Conservation (phyloP, 768 basidiomycete species). For the Suillus hirtellus region DNA sequence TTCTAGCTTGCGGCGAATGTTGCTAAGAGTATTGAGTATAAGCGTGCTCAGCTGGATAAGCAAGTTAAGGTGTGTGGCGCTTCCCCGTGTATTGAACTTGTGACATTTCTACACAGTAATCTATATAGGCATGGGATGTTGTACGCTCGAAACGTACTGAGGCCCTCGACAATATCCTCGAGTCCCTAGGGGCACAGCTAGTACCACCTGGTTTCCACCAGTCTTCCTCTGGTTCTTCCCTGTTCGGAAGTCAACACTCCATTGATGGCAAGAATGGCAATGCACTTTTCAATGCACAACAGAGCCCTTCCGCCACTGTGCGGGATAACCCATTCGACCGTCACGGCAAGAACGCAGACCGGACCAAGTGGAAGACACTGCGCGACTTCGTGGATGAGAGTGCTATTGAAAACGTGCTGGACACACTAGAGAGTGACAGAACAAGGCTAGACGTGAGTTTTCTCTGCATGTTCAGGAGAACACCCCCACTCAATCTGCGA, state of each 20-base stretch:
- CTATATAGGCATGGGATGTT: slow-evolving; percentile 67
- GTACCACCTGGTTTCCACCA: slow-evolving; percentile 82
- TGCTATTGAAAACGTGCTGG: slow-evolving; percentile 74
- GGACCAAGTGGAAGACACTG: slow-evolving; percentile 74
- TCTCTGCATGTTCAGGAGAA: background rate
- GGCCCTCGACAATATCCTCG: slow-evolving; percentile 68
- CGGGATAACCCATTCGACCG: slow-evolving; percentile 23
- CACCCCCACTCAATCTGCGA: background rate
- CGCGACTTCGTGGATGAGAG: slow-evolving; percentile 86
- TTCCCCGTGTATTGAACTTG: background rate
- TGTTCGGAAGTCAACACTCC: slow-evolving; percentile 78
- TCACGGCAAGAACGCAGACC: slow-evolving; percentile 37
- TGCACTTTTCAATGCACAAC: slow-evolving; percentile 43
- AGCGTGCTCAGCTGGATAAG: slow-evolving; percentile 57
- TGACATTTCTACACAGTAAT: background rate
- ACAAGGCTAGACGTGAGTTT: slow-evolving; percentile 62
- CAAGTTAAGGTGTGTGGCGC: slow-evolving; percentile 56
- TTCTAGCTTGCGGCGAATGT: slow-evolving; percentile 68
- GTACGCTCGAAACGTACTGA: slow-evolving; percentile 59
- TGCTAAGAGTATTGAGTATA: slow-evolving; percentile 74
- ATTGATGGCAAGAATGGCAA: slow-evolving; percentile 39
- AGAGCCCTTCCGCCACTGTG: slow-evolving; percentile 34
- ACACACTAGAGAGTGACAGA: slow-evolving; percentile 71
- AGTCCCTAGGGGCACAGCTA: slow-evolving; percentile 67
- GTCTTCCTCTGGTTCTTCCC: slow-evolving; percentile 61